Base-by-base conservation (phyloP, 2,329 filamentous ascomycete genomes). In the Aspergillus fumigatus region DNA sequence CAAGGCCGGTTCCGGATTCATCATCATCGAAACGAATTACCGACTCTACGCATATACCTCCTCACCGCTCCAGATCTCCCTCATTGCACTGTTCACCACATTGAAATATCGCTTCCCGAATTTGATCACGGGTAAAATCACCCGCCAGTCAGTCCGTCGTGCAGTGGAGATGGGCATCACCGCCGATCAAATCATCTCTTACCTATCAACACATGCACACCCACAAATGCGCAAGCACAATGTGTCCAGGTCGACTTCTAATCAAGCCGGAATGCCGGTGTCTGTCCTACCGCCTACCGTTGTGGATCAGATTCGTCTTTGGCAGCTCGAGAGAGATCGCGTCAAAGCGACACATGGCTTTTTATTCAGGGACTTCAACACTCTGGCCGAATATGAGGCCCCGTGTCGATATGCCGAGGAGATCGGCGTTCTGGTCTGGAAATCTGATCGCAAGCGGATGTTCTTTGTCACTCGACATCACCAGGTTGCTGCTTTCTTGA, bases 11-110 rank as follows among this genome's bases (percentile, higher is more conserved):
- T 71, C 74, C 5, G 92, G 92, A 60, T 94, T 91, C 77, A 91
- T 99, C 70, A 92, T 99, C 67, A 85, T 99, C 63, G 94, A 99
- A 78, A 99, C 94, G 8, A 99, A 99, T 77, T 97, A 97, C 78
- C 89, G 94, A 26, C 79, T 99, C 64, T 99, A 99, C 77, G 94
- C 94, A 32, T 99, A 99, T 78, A 97, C 95, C 6, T 88, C 89
- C 35, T 96, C 92, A 0, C 90, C 92, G 0, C 84, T 99, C 0
- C 93, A 97, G 73, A 99, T 97, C 62, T 91, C 92, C 53, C 91
- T 99, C 58, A 86, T 99, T 48, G 87, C 88, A 41, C 88, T 99
- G 61, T 99, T 99, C 77, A 85, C 88, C 51, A 88, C 88, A 58
- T 86, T 99, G 54, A 88, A 88, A 65, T 92, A 92, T 73, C 91